Percentiles rank a stretch among this genome's conserved stretches.
Evolutionary conservation across 1,284 basidiomycete genomes (phyloP).

Genomic region (Pterulicium gracile): DNA sequence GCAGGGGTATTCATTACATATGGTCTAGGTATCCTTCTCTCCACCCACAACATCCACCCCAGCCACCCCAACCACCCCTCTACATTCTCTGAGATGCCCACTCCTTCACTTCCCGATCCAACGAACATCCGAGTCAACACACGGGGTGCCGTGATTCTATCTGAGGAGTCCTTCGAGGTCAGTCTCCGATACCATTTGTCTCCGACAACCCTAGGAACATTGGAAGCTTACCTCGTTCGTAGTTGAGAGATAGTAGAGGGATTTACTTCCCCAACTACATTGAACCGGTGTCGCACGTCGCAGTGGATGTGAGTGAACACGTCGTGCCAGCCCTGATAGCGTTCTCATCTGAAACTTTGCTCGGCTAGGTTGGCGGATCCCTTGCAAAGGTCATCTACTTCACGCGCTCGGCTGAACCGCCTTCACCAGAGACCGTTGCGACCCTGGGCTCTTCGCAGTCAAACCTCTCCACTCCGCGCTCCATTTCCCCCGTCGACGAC

Average conservation of each 20-base stretch:
- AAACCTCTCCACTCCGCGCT: slow-evolving; percentile 37
- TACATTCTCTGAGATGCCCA: slow-evolving; percentile 17
- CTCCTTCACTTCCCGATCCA: slow-evolving; percentile 53
- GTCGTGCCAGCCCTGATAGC: slow-evolving; percentile 3
- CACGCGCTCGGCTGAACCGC: slow-evolving; percentile 79
- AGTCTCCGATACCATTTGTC: slow-evolving; percentile 18
- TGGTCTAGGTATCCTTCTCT: slow-evolving; percentile 4
- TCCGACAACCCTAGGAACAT: too few species aligned
- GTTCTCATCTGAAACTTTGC: slow-evolving; percentile 6
- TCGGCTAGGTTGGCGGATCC: slow-evolving; percentile 82
- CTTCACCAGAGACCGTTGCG: slow-evolving; percentile 54
- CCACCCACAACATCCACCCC: neutral
- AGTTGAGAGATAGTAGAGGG: slow-evolving; percentile 89
- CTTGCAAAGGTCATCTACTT: slow-evolving; percentile 99
- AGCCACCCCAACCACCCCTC: slow-evolving; percentile 2
- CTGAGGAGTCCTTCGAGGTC: slow-evolving; percentile 89
- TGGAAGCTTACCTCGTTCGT: slow-evolving; percentile 8
- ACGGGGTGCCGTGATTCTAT: slow-evolving; percentile 79
- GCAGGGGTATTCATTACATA: neutral
- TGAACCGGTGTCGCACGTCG: slow-evolving; percentile 93
- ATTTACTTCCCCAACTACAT: slow-evolving; percentile 96
- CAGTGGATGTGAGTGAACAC: slow-evolving; percentile 72
- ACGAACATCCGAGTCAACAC: slow-evolving; percentile 80
- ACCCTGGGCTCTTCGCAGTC: slow-evolving; percentile 38
- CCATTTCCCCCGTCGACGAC: slow-evolving; percentile 32